A percentile compares a stretch with the other conserved stretches of the same genome.
phyloP scores from a whole-genome alignment of 176 grass and related monocot genomes.

The Triticum turgidum region DNA sequence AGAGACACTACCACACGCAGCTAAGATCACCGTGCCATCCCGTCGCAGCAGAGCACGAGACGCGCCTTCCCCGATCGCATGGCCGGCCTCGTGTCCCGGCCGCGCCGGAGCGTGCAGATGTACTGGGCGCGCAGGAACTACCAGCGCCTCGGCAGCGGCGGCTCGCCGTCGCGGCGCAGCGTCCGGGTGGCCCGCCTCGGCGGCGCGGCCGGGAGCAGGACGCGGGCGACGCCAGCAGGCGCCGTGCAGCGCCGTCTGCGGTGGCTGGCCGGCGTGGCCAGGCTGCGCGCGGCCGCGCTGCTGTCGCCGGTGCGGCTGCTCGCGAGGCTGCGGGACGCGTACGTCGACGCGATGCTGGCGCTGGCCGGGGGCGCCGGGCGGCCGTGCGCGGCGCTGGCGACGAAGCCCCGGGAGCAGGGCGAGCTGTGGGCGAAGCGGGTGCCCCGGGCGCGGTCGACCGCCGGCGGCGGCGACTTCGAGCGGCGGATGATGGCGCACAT shows the following conservation, averaged over 20 bases:
- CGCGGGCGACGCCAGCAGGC: not conserved
- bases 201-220: not conserved
- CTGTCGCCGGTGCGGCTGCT: constrained; percentile 40
- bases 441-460: constrained; percentile 26
- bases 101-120: constrained; percentile 43
- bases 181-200: constrained; percentile 41
- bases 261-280: not conserved
- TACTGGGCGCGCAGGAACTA: constrained; percentile 54
- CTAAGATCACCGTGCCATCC: not conserved
- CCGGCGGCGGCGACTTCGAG: constrained; percentile 39
- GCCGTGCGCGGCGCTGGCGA: constrained; percentile 27
- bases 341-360: constrained; percentile 53
- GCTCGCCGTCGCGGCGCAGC: constrained; percentile 36
- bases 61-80: not conserved
- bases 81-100: constrained; percentile 45
- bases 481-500: constrained; percentile 62
- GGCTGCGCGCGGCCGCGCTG: constrained; percentile 12
- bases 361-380: constrained; percentile 29
- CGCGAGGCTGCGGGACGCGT: constrained; percentile 36
- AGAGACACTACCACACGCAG: not conserved
- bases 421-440: constrained; percentile 39
- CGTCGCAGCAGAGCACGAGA: not conserved
- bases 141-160: constrained; percentile 32
- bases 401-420: constrained; percentile 15
- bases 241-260: not conserved